Percentiles rank a stretch among this genome's conserved stretches.
phyloP scores from a whole-genome alignment of 2,329 filamentous ascomycete genomes.

The Alternaria atra region DNA sequence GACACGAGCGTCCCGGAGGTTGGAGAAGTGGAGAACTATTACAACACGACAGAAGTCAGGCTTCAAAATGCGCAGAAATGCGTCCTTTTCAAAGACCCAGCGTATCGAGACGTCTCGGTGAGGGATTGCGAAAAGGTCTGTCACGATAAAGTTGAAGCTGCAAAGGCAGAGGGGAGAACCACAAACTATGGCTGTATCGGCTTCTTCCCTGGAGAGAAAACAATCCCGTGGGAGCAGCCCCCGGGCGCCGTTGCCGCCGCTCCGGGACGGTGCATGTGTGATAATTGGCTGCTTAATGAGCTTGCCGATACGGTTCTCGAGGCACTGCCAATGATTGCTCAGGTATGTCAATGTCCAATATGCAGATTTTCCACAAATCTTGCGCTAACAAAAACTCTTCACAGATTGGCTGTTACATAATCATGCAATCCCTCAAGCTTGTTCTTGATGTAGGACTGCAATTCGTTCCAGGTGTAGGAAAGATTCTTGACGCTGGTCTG shows the following conservation, averaged over 20 bases:
- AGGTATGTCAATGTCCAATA: too few relatives aligned
- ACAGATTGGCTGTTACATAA: constrained; percentile 17
- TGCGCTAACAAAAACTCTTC: neutral
- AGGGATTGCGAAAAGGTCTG: constrained; percentile 2
- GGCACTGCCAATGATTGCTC: constrained; percentile 18
- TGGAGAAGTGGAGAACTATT: too few relatives aligned
- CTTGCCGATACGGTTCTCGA: constrained; percentile 15
- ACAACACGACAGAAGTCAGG: too few relatives aligned
- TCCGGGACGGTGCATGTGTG: constrained; percentile 12
- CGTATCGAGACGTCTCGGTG: neutral
- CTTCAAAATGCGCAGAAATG: too few relatives aligned
- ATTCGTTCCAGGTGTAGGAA: constrained; percentile 10
- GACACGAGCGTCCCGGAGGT: too few relatives aligned
- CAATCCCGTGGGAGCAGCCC: too few relatives aligned
- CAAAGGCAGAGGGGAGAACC: constrained; percentile 8
- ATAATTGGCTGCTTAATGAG: constrained; percentile 17
- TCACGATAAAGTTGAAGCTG: neutral
- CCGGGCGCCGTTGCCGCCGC: too few relatives aligned
- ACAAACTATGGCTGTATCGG: constrained; percentile 19
- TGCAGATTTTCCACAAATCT: too few relatives aligned
- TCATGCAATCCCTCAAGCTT: constrained; percentile 15
- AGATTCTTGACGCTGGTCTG: constrained; percentile 5
- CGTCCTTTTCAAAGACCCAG: neutral
- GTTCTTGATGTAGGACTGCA: constrained; percentile 12
- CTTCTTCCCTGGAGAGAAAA: constrained; percentile 12